Conservation (phyloP, 2,329 filamentous ascomycete species). For the Epichloe gansuensis region DNA sequence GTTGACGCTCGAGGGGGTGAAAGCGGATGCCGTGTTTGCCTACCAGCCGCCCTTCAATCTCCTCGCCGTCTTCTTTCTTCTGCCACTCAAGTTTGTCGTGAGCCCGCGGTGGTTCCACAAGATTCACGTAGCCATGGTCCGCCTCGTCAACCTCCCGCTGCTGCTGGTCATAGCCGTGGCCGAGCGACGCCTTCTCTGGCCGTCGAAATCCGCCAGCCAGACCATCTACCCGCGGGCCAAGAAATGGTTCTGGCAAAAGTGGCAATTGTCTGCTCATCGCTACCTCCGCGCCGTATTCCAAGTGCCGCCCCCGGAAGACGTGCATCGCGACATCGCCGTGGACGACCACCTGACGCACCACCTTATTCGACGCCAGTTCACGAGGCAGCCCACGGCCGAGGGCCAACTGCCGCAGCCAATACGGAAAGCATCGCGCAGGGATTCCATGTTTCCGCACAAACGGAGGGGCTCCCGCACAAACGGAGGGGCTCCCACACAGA, state of each 20-base stretch:
- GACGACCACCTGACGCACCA: constrained; percentile 47
- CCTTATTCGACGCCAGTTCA: constrained; percentile 44
- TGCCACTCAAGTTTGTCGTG: constrained; percentile 66
- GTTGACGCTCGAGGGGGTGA: constrained; percentile 73
- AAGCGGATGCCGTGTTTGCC: constrained; percentile 70
- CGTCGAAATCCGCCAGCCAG: constrained; percentile 11
- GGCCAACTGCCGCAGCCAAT: constrained; percentile 10
- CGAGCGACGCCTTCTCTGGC: constrained; percentile 59
- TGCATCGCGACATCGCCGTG: constrained; percentile 42
- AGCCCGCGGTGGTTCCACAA: constrained; percentile 84
- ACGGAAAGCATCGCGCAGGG: constrained; percentile 31
- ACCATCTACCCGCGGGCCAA: constrained; percentile 13
- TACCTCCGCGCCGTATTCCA: constrained; percentile 65
- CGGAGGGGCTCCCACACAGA: constrained; percentile 36
- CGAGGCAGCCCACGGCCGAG: constrained; percentile 29
- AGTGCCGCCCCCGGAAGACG: constrained; percentile 50
- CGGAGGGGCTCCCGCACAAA: constrained; percentile 35
- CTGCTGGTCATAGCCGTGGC: constrained; percentile 57
- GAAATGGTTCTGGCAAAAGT: constrained; percentile 52
- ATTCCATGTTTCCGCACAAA: constrained; percentile 43
- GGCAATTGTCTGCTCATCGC: constrained; percentile 55
- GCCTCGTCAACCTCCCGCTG: constrained; percentile 61
- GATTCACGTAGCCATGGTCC: constrained; percentile 67
- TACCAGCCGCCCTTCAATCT: constrained; percentile 79
- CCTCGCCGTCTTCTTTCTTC: constrained; percentile 56